Evolutionary conservation across 2,329 filamentous ascomycete species (phyloP).

Genomic region (Cryphonectria carpinicola): DNA sequence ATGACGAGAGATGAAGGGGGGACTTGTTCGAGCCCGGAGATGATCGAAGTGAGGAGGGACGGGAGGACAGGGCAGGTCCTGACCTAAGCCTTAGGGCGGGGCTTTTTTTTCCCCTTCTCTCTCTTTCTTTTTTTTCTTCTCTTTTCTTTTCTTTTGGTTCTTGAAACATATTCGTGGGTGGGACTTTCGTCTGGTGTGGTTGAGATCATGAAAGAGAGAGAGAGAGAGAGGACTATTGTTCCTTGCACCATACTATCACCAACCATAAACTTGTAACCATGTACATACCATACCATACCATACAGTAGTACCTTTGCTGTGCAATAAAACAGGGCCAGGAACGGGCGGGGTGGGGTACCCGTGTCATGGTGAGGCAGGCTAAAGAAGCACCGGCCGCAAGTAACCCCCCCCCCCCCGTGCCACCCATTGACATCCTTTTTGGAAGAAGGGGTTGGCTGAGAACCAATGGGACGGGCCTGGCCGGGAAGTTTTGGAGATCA

Average conservation of each 20-base stretch:
- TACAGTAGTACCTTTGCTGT: not conserved
- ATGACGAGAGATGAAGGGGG: not conserved
- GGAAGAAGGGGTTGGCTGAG: not conserved
- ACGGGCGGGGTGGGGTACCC: not conserved
- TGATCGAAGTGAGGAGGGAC: constrained; percentile 5
- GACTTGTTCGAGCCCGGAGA: not conserved
- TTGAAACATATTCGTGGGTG: not conserved
- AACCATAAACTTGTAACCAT: too few species aligned
- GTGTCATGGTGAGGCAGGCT: constrained; percentile 8
- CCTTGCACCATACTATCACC: too few species aligned
- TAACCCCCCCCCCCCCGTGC: not conserved
- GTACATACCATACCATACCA: too few species aligned
- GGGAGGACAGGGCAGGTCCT: not conserved
- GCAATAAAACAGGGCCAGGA: not conserved
- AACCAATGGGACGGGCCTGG: constrained; percentile 6
- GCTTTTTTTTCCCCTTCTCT: not conserved
- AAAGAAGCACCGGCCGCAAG: constrained; percentile 5
- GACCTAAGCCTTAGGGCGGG: not conserved
- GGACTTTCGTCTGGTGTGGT: not conserved
- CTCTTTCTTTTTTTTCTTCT: too few species aligned
- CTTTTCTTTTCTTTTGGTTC: not conserved
- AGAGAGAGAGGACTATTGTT: not conserved
- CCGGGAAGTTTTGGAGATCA: constrained; percentile 2
- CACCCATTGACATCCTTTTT: not conserved
- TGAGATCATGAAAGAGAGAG: too few species aligned